Evolutionary conservation across 441 rosid species (phyloP).

Genomic region (Sinapis alba): DNA sequence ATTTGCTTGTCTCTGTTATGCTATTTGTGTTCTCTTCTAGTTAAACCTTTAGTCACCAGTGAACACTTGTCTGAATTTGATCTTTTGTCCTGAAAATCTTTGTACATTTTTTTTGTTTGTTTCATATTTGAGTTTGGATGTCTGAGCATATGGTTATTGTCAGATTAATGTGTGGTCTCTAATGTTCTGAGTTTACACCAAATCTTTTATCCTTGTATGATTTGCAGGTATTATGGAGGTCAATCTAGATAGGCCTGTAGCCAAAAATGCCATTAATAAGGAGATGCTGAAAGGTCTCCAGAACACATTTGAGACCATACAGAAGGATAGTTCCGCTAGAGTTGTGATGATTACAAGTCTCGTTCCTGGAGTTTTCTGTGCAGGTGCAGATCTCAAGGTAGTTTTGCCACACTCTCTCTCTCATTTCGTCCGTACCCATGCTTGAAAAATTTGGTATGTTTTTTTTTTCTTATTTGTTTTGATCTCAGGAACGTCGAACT

Average conservation of each 20-base stretch:
- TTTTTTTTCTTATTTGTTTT: constrained; percentile 26
- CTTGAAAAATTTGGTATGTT: constrained; percentile 16
- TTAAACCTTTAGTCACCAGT: no score
- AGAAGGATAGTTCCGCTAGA: constrained; percentile 58
- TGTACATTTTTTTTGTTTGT: no score
- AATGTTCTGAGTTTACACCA: no score
- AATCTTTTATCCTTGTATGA: no score
- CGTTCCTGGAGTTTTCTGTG: constrained; percentile 81
- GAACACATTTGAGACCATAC: constrained; percentile 56
- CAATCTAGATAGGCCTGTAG: constrained; percentile 65
- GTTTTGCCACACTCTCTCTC: not conserved
- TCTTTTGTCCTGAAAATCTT: not conserved
- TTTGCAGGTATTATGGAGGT: constrained; percentile 80
- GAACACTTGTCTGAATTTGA: not conserved
- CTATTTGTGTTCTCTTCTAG: not conserved
- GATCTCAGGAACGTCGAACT: constrained; percentile 71
- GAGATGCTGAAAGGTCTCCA: constrained; percentile 75
- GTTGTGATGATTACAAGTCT: constrained; percentile 75
- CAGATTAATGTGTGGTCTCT: not conserved
- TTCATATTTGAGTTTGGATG: not conserved
- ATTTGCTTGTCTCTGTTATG: not conserved
- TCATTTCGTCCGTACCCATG: not conserved
- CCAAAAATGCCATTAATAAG: constrained; percentile 74
- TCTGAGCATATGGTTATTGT: constrained; percentile 3
- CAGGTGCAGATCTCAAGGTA: constrained; percentile 98